Conservation (phyloP, 805 yeast genomes). For the Yarrowia deformans region DNA sequence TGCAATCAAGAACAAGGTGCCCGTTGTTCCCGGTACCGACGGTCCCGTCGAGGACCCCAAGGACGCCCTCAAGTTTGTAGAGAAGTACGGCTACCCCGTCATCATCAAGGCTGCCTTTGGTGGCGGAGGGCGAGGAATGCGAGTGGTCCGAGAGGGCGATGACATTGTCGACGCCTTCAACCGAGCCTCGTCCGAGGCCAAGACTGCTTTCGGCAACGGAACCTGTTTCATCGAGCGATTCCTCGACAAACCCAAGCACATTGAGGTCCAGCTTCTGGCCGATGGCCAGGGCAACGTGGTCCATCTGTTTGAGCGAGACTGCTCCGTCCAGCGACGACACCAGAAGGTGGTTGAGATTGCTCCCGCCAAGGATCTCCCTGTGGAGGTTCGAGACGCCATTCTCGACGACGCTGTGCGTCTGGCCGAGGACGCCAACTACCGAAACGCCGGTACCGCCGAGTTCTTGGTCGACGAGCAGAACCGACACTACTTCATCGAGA, state of each 20-base stretch:
- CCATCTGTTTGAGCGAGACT: slow-evolving; percentile 96
- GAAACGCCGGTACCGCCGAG: slow-evolving; percentile 99
- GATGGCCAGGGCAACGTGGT: slow-evolving; percentile 94
- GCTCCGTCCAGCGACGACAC: slow-evolving; percentile 99
- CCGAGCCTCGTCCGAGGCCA: slow-evolving; percentile 94
- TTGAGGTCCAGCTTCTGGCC: slow-evolving; percentile 95
- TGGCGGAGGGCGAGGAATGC: slow-evolving; percentile 99
- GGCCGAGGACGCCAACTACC: slow-evolving; percentile 86
- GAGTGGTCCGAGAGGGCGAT: slow-evolving; percentile 97
- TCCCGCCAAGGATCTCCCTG: slow-evolving; percentile 90
- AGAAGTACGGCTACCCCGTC: slow-evolving; percentile 89
- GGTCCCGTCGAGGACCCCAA: slow-evolving; percentile 87
- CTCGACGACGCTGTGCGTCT: slow-evolving; percentile 92
- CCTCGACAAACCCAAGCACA: slow-evolving; percentile 94
- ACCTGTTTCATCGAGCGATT: slow-evolving; percentile 97
- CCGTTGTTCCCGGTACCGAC: slow-evolving; percentile 97
- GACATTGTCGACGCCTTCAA: slow-evolving; percentile 87
- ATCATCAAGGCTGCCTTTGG: slow-evolving; percentile 99
- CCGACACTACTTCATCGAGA: slow-evolving; percentile 97
- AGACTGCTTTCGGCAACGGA: slow-evolving; percentile 96
- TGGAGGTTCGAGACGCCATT: slow-evolving; percentile 85
- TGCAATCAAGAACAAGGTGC: slow-evolving; percentile 83
- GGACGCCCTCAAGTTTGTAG: slow-evolving; percentile 82
- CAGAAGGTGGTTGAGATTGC: slow-evolving; percentile 99
- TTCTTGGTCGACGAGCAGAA: slow-evolving; percentile 90